phyloP scores from a whole-genome alignment of 805 yeast genomes.

The Ogataea salicorniae region DNA sequence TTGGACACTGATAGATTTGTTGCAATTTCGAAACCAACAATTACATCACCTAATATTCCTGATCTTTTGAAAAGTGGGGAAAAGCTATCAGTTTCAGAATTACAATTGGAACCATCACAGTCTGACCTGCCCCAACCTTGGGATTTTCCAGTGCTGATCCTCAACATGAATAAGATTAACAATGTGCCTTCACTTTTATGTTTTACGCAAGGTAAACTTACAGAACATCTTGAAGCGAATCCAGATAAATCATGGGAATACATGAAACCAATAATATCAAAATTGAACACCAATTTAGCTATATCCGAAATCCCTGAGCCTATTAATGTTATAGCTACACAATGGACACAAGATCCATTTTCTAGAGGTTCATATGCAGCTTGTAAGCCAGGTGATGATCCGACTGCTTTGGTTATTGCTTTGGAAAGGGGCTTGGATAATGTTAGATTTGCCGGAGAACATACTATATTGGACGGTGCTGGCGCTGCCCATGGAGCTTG shows the following conservation, averaged over 20 bases:
- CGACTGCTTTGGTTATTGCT: constrained; percentile 56
- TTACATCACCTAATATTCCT: neutral
- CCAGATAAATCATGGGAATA: constrained; percentile 53
- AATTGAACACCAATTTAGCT: constrained; percentile 3
- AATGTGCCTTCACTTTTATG: constrained; percentile 52
- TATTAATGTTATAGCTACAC: constrained; percentile 42
- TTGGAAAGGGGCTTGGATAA: constrained; percentile 53
- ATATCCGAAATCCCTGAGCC: constrained; percentile 27
- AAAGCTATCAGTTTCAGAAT: neutral
- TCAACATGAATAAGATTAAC: constrained; percentile 51
- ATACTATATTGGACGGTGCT: constrained; percentile 77
- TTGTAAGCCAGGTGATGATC: constrained; percentile 62
- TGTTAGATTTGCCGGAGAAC: constrained; percentile 88
- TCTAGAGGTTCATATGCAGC: constrained; percentile 82
- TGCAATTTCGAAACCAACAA: constrained; percentile 37
- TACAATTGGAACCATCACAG: too few species aligned
- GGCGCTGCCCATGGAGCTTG: constrained; percentile 94
- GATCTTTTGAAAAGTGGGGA: neutral
- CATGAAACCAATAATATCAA: constrained; percentile 46
- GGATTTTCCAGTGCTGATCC: constrained; percentile 55
- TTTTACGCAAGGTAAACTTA: constrained; percentile 68
- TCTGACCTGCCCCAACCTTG: constrained; percentile 38
- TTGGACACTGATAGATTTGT: constrained; percentile 45
- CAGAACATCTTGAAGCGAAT: constrained; percentile 50
- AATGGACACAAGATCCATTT: constrained; percentile 80